phyloP scores from a whole-genome alignment of 208 protist species.

The Acanthamoeba lugdunensis region DNA sequence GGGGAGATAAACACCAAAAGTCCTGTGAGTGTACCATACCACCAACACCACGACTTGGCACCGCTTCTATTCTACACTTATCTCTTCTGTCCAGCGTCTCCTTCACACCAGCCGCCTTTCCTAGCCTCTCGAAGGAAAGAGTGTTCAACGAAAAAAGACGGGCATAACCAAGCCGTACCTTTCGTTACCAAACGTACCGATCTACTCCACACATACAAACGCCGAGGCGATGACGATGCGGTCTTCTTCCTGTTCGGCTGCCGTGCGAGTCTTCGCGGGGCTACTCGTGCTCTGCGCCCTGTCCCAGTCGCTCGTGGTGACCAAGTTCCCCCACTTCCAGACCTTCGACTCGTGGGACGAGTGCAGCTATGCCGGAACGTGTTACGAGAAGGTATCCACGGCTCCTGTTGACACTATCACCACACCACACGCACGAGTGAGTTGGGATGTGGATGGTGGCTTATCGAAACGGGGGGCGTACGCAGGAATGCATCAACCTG shows the following conservation, averaged over 20 bases:
- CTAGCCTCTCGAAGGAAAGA: background rate
- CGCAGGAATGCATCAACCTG: constrained; percentile 28
- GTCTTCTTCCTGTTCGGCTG: background rate
- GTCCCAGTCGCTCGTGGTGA: constrained; percentile 15
- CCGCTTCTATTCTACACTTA: background rate
- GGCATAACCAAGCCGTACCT: background rate
- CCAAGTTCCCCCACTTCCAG: constrained; percentile 50
- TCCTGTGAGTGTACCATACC: too few species aligned
- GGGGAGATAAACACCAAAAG: too few species aligned
- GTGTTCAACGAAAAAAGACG: background rate
- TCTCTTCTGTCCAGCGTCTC: background rate
- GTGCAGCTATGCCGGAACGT: constrained; percentile 40
- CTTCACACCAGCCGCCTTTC: background rate
- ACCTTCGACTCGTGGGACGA: constrained; percentile 50
- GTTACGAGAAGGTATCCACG: background rate
- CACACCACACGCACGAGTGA: too few species aligned
- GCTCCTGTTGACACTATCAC: background rate
- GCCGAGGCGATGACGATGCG: background rate
- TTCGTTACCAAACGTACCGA: too few species aligned
- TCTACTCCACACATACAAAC: background rate
- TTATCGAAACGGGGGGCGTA: background rate
- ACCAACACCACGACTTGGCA: background rate
- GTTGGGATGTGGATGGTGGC: background rate
- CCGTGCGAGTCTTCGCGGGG: background rate
- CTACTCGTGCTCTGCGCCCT: background rate